These are phyloP conservation scores for Raphanus hybrid DNA, from an alignment of 441 rosid genomes.

Conservation along the genomic window DNA sequence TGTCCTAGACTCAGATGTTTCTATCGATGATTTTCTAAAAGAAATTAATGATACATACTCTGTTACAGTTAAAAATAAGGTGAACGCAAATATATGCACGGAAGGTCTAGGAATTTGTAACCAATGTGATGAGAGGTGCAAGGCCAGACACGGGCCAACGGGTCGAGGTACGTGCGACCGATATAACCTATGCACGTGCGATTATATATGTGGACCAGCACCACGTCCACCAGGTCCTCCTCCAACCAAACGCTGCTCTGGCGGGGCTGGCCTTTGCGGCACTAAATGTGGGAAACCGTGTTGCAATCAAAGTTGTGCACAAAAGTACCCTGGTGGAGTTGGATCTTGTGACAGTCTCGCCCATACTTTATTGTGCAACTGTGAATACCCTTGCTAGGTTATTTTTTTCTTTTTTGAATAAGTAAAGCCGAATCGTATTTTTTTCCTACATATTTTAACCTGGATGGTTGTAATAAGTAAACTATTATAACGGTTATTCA, in stretches of 20 bases:
- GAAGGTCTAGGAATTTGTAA: constrained; percentile 9
- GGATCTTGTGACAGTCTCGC: constrained; percentile 30
- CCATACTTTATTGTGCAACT: constrained; percentile 18
- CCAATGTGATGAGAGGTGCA: constrained; percentile 32
- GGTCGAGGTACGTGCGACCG: constrained; percentile 2
- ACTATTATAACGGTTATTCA: not conserved
- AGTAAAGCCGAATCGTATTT: not conserved
- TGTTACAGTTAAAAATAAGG: constrained; percentile 8
- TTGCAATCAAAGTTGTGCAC: constrained; percentile 33
- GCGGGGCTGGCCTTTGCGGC: constrained; percentile 17
- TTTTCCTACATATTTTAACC: not conserved
- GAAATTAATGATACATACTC: not conserved
- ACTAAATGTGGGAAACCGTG: constrained; percentile 3
- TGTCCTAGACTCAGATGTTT: not conserved
- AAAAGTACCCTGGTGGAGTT: constrained; percentile 13
- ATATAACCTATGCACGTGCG: constrained; percentile 10
- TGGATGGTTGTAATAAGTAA: not conserved
- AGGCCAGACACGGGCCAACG: constrained; percentile 20
- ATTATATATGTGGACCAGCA: constrained; percentile 8
- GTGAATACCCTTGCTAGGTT: constrained; percentile 29
- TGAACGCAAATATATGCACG: not conserved
- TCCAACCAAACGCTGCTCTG: not conserved
- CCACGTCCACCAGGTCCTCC: not conserved
- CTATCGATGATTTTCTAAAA: not conserved
- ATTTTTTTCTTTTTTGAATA: not conserved